phyloP scores from a whole-genome alignment of 768 basidiomycete genomes.

The Amanita rubescens region DNA sequence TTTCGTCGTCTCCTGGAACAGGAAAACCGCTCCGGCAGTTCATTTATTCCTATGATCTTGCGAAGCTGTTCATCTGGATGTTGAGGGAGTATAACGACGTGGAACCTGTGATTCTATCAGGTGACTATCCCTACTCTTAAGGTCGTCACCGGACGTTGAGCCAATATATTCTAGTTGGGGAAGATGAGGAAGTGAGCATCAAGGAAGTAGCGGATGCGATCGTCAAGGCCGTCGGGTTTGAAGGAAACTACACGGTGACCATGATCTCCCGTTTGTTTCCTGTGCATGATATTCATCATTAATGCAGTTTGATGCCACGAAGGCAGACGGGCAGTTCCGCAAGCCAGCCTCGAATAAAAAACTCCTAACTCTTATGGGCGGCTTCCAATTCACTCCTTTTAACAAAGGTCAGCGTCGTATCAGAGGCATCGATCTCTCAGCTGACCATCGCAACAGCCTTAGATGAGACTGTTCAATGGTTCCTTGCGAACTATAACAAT shows the following conservation, averaged over 20 bases:
- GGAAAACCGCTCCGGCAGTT: constrained; percentile 96
- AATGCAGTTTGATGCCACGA: constrained; percentile 70
- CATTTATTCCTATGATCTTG: constrained; percentile 94
- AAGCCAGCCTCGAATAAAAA: constrained; percentile 95
- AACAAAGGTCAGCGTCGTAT: constrained; percentile 48
- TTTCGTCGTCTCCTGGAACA: constrained; percentile 82
- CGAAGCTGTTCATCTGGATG: constrained; percentile 92
- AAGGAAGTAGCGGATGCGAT: constrained; percentile 87
- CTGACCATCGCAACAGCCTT: constrained; percentile 45
- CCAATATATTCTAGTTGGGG: constrained; percentile 54
- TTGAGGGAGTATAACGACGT: constrained; percentile 86
- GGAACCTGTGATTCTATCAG: constrained; percentile 89
- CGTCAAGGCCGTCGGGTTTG: constrained; percentile 73
- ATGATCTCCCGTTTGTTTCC: background rate
- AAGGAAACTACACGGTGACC: constrained; percentile 65
- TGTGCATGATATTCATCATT: background rate
- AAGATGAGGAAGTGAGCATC: constrained; percentile 93
- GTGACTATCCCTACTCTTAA: constrained; percentile 32
- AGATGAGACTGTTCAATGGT: constrained; percentile 77
- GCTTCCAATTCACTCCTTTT: constrained; percentile 90
- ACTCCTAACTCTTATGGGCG: constrained; percentile 65
- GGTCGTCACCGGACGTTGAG: background rate
- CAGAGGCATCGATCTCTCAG: background rate
- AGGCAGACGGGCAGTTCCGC: constrained; percentile 90
- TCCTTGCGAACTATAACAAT: constrained; percentile 70